Evolutionary conservation across 371 early-diverging fungal species (phyloP).

Genomic region (Amoeboradix gromovi): DNA sequence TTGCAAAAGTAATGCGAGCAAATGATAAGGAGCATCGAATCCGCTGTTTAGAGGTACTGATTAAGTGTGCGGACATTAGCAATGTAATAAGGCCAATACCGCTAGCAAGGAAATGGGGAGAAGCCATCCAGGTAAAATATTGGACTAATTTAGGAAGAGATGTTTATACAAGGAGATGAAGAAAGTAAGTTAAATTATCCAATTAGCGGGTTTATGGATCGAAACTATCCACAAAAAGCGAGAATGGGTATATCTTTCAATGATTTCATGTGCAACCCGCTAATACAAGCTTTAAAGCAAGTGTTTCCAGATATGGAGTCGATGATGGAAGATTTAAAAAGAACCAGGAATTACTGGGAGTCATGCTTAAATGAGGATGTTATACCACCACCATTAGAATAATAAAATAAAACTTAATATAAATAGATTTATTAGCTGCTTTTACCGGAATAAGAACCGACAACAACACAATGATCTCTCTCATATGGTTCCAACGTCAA

Average conservation of each 20-base stretch:
- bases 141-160: constrained; percentile 47
- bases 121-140: constrained; percentile 10
- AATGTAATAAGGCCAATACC: constrained; percentile 5
- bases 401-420: too few relatives aligned
- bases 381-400: too few relatives aligned
- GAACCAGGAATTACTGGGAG: background rate
- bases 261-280: background rate
- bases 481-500: constrained; percentile 98
- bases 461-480: constrained; percentile 97
- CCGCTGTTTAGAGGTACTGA: constrained; percentile 14
- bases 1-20: constrained; percentile 8
- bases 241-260: background rate
- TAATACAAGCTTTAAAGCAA: background rate
- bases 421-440: constrained; percentile 1
- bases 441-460: constrained; percentile 28
- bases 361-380: background rate
- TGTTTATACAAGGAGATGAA: constrained; percentile 50
- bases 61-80: constrained; percentile 10
- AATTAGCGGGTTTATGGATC: constrained; percentile 60
- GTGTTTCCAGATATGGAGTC: background rate
- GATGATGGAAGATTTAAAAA: background rate
- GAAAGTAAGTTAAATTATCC: constrained; percentile 37
- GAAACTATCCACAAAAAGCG: constrained; percentile 6
- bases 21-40: constrained; percentile 14
- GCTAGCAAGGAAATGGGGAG: constrained; percentile 17